Base-by-base conservation (phyloP, 306 rosid species). In the Herpetospermum pedunculosum region DNA sequence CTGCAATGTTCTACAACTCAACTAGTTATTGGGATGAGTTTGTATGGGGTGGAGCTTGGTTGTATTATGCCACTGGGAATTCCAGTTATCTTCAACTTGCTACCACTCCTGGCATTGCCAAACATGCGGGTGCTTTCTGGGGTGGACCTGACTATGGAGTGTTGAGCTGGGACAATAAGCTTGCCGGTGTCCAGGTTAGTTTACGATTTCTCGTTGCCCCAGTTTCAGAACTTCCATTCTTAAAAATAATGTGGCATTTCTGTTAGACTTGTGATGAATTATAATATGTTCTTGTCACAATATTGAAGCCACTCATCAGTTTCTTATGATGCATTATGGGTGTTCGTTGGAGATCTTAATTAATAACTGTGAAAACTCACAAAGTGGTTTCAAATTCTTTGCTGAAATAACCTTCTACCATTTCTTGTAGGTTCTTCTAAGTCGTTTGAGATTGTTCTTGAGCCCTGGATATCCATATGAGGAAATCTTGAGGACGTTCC, bases 401-500 rank as follows among this genome's bases (percentile, higher is more conserved):
- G 58, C 57, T 70, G 57, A 28, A 44, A 12, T 34, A 55, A 52
- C 75, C 44, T 73, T 77, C 18, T 65, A 12, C 48, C 76, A 62
- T 83, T 73, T 54, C 78, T 21, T 64, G 35, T 76, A 95, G 99
- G 96, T 95, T 72, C 99, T 95, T 85, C 84, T 95, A 79, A 95
- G 93, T 78, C 97, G 99, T 44, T 57, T 95, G 92, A 88, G 99
- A 78, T 81, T 95, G 83, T 95, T 95, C 90, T 88, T 95, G 87
- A 91, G 99, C 86, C 99, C 99, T 38, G 99, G 99, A 7, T 95
- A 95, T 87, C 99, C 99, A 5, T 95, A 95, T 69, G 99, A 95
- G 82, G 99, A 95, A 79, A 91, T 95, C 28, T 83, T 95, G 70
- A 85, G 92, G 79, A 90, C 99, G 23, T 95, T 89, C 65, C 99